Base-by-base conservation (phyloP, 2,329 filamentous ascomycete species). In the Trichoderma harzianum region DNA sequence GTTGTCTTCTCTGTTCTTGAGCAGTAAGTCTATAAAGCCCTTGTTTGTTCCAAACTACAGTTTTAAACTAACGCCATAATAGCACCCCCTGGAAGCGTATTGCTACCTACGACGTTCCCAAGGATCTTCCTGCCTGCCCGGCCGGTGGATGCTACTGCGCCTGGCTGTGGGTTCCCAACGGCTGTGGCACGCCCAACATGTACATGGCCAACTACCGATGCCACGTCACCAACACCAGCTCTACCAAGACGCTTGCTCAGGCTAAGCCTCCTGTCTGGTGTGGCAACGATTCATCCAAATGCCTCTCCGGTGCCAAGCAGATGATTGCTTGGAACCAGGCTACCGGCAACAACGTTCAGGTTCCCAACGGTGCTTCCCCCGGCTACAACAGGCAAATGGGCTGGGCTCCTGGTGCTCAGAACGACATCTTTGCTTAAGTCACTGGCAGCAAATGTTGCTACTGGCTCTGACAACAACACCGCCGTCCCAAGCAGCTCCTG, bases 201-300 rank as follows among this genome's bases (percentile, higher is more conserved):
- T 77, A 86, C 73, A 86, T 86, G 85, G 79, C 83, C 68, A 83
- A 82, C 65, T 83, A 81, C 76, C 82, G 80, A 68, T 86, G 84
- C 78, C 83, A 82, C 21, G 83, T 86, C 64, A 84, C 82, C 2
- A 78, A 78, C 30, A 80, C 81, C 1, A 80, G 78, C 5, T 82
- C 82, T 0, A 81, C 78, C 11, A 79, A 77, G 21, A 76, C 75
- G 3, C 73, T 86, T 24, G 83, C 81, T 12, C 69, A 77, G 11
- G 82, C 83, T 2, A 76, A 83, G 69, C 72, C 78, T 1, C 82
- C 84, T 0, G 79, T 80, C 1, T 83, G 81, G 73, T 86, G 84
- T 76, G 79, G 74, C 14, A 78, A 80, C 24, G 79, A 84, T 66
- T 62, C 73, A 12, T 78, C 76, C 21, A 80, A 81, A 53, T 86